Evolutionary conservation across 768 basidiomycete genomes (phyloP), one percentile per base, ranked within the genome.

Genomic region (Lactarius hengduanensis): DNA sequence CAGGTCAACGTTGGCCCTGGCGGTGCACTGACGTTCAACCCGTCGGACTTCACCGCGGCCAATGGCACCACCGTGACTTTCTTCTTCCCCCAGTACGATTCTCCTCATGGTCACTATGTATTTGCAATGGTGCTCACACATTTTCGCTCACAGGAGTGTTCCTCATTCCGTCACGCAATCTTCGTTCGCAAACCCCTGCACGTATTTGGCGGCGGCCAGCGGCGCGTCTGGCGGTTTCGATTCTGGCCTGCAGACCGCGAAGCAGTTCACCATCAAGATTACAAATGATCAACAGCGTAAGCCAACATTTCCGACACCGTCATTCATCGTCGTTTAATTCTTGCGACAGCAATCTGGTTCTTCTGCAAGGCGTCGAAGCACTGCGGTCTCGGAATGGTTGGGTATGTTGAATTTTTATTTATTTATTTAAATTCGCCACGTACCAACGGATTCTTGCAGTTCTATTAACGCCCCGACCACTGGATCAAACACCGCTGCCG

Each of bases 51-150:
- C 69, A 80, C 74, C 18, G 84, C 85, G 0, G 22, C 78, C 6
- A 80, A 81, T 22, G 82, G 82, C n/a, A 81, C 83, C n/a, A 65
- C 75, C 4, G 80, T 86, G 36, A 83, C 81, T 3, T 86, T 86
- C 76, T 81, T 74, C 71, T 83, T 86, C 78, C 82, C 84, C 11
- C 68, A 69, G 83, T 83, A 64, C 67, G 71, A 15, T 22, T 28
- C 1, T 30, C 13, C 15, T 13, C 4, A 20, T 32, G 28, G 15
- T 6, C 36, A 38, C 36, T 16, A 3, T 55, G 22, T 20, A 22
- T 32, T 34, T 22, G 2, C 28, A 18, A 45, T 57, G 36, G 26
- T n/a, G 30, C 68, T 67, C 47, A 67, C 59, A 2, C 47, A 16
- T 38, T 28, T 13, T 18, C 16, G 26, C 18, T n/a, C 22, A 26